A percentile compares a stretch with the other conserved stretches of the same genome.
Conservation (phyloP, 768 basidiomycete genomes). For the Leucogyrophana mollusca region DNA sequence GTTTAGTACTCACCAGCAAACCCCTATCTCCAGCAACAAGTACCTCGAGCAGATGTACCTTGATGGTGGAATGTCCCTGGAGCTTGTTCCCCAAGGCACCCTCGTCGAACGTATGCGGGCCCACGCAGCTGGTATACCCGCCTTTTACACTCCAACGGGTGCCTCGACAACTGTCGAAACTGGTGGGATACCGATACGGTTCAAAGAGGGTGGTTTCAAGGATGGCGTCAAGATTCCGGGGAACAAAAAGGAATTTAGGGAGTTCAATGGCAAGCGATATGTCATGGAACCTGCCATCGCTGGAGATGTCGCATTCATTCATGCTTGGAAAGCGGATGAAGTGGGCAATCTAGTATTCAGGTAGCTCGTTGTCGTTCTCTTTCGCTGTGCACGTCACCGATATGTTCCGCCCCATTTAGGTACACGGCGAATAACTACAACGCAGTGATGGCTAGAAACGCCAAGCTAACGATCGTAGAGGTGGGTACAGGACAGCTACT, state of each 20-base stretch:
- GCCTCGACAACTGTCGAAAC: slow-evolving; percentile 74
- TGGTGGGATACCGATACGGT: slow-evolving; percentile 70
- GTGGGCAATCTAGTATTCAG: slow-evolving; percentile 83
- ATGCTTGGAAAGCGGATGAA: slow-evolving; percentile 87
- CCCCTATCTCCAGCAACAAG: slow-evolving; percentile 57
- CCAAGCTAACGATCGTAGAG: slow-evolving; percentile 83
- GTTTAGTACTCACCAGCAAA: not conserved
- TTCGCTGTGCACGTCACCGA: not conserved
- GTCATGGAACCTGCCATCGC: slow-evolving; percentile 73
- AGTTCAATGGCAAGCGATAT: slow-evolving; percentile 70
- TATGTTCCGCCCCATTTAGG: slow-evolving; percentile 29
- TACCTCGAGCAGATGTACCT: slow-evolving; percentile 76
- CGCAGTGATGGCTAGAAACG: slow-evolving; percentile 78
- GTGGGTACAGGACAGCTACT: slow-evolving; percentile 28
- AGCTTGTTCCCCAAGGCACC: slow-evolving; percentile 85
- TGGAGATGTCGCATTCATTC: slow-evolving; percentile 76
- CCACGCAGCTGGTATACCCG: slow-evolving; percentile 81
- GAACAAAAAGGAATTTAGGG: slow-evolving; percentile 65
- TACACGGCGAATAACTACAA: slow-evolving; percentile 84
- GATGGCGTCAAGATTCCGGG: slow-evolving; percentile 67
- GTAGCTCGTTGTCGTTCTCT: slow-evolving; percentile 32
- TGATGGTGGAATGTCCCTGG: slow-evolving; percentile 71
- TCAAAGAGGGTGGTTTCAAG: slow-evolving; percentile 63
- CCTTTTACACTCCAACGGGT: slow-evolving; percentile 85
- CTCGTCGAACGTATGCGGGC: slow-evolving; percentile 81